These are phyloP conservation scores for Eucalyptus sp. DNA, from an alignment of 345 rosid species.

Conservation along the genomic window DNA sequence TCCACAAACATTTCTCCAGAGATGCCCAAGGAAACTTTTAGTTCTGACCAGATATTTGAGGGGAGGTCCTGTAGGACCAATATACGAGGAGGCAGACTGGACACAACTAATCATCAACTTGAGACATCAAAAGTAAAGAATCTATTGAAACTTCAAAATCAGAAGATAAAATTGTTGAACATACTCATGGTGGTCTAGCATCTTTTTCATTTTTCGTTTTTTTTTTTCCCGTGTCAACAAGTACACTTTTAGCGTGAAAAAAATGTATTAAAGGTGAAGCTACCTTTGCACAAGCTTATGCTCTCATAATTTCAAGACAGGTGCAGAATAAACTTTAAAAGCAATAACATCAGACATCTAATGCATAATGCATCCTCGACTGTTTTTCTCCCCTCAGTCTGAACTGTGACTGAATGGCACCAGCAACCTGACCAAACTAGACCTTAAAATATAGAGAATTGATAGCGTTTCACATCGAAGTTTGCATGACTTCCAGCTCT, in stretches of 20 bases:
- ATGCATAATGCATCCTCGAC: background rate
- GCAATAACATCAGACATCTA: background rate
- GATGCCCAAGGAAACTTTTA: background rate
- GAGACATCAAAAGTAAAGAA: background rate
- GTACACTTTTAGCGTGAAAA: background rate
- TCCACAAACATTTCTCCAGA: background rate
- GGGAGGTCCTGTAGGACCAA: background rate
- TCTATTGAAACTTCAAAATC: background rate
- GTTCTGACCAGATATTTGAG: background rate
- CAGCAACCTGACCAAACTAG: background rate
- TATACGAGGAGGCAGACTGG: background rate
- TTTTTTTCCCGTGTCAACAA: background rate
- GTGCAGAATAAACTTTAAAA: background rate
- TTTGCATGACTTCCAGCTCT: background rate
- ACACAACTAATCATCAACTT: background rate
- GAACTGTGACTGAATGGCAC: background rate
- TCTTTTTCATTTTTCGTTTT: background rate
- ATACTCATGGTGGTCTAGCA: background rate
- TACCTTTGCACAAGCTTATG: background rate
- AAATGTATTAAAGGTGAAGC: background rate
- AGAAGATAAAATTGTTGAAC: background rate
- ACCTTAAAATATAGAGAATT: background rate
- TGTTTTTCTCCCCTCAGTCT: background rate
- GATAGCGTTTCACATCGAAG: background rate
- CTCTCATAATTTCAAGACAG: background rate